Base-by-base conservation (phyloP, 805 yeast species). In the Lipomyces chichibuensis region DNA sequence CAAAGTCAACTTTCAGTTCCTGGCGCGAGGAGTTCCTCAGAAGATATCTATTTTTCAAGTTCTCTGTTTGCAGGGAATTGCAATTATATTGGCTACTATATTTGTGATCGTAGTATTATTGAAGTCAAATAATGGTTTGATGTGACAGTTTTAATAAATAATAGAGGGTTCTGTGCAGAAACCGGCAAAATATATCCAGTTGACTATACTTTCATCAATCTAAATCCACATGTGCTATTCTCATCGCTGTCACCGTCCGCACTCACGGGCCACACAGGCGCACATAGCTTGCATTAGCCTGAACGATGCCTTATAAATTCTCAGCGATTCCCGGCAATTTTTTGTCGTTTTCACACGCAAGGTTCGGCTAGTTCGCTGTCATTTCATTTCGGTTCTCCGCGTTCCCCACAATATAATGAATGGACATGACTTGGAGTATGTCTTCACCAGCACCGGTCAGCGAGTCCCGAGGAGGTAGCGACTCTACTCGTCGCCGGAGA, bases 401-500 rank as follows among this genome's bases (percentile, higher is more conserved):
- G 8, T 43, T 43, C 20, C 20, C 20, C 20, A 6, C 20, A 43
- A 14, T 14, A 43, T 43, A 43, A 43, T 43, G 49, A 43, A 43
- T 43, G 49, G 20, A 43, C 17, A 43, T 43, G 7, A 14, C 49
- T 17, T 43, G 49, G 20, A 43, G 7, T 17, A 43, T 14, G 49
- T 2, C 49, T 43, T 43, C 49, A 11, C 49, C 49, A 17, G 20
- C 49, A 7, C 23, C n/a, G n/a, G 7, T 7, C 7, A 6, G 20
- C n/a, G 20, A 14, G 23, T 43, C 49, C 20, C 49, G 23, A 6
- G 23, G 20, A 43, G 23, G 23, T 17, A 43, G 13, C 49, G 49
- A 43, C 20, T 7, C 49, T 23, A 43, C 49, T 23, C 55, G 55
- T 52, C 55, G 55, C 55, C 55, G 55, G 7, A 23, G 55, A 20